A percentile compares a stretch with the other conserved stretches of the same genome.
Conservation (phyloP, 257 asterid species). For the Solanum rostratum region DNA sequence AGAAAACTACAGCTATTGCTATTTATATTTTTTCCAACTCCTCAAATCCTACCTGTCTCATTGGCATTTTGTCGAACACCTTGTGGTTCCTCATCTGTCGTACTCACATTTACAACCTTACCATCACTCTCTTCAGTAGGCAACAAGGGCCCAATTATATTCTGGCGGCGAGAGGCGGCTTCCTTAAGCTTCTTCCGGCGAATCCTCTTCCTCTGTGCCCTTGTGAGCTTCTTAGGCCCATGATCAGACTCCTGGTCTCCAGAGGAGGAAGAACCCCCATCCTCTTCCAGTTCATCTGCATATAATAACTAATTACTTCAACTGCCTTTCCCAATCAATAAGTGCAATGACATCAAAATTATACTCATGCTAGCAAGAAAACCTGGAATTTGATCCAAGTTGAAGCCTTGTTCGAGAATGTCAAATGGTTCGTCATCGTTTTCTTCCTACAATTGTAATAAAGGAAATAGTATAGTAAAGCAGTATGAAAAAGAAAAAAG, state of each 20-base stretch:
- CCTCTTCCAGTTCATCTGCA: slow-evolving; percentile 30
- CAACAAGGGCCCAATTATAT: slow-evolving; percentile 52
- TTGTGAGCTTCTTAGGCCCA: slow-evolving; percentile 31
- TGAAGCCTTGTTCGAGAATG: neutral
- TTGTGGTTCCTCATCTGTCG: slow-evolving; percentile 3
- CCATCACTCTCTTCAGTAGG: slow-evolving; percentile 5
- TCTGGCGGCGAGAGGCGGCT: slow-evolving; percentile 31
- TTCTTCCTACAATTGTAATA: slow-evolving; percentile 11
- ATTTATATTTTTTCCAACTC: slow-evolving; percentile 4
- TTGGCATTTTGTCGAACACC: slow-evolving; percentile 44
- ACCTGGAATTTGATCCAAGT: slow-evolving; percentile 33
- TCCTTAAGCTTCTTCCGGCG: slow-evolving; percentile 61
- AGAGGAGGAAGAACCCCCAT: slow-evolving; percentile 15
- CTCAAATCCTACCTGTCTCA: neutral
- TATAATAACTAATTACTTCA: neutral
- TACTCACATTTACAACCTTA: neutral
- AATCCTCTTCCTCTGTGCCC: slow-evolving; percentile 76
- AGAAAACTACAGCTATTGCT: no score
- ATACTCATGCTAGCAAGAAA: neutral
- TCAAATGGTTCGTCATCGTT: slow-evolving; percentile 3
- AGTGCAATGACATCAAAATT: neutral
- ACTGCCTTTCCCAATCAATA: neutral
- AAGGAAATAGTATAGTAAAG: neutral
- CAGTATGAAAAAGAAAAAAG: neutral
- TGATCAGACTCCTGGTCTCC: slow-evolving; percentile 4